phyloP scores from a whole-genome alignment of 768 basidiomycete genomes.

The Mycena alexandri region DNA sequence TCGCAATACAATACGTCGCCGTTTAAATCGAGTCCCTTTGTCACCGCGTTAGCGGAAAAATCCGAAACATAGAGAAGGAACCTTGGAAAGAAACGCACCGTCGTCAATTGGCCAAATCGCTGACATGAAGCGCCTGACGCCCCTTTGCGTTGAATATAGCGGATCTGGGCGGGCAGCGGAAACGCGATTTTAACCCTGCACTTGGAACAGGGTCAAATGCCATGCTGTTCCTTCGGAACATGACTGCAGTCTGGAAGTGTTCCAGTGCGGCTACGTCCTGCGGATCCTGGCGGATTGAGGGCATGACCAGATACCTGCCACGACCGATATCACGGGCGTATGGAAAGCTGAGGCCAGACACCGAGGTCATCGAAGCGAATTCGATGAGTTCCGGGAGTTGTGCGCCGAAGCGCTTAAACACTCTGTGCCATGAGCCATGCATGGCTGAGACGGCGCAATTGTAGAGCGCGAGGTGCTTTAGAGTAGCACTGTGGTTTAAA shows the following conservation, averaged over 20 bases:
- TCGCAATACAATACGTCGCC: too few species aligned
- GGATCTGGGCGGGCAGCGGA: too few species aligned
- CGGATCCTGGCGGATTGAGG: background rate
- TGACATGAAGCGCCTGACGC: too few species aligned
- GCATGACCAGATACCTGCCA: background rate
- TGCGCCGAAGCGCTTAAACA: slow-evolving; percentile 16
- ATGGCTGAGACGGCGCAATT: slow-evolving; percentile 11
- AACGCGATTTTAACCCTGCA: too few species aligned
- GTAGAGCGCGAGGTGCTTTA: slow-evolving; percentile 21
- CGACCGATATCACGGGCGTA: too few species aligned
- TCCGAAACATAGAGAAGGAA: too few species aligned
- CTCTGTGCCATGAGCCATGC: slow-evolving; percentile 15
- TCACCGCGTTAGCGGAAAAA: too few species aligned
- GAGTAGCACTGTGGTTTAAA: background rate
- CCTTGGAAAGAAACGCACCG: too few species aligned
- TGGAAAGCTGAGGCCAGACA: background rate
- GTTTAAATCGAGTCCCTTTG: too few species aligned
- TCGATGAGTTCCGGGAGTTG: slow-evolving; percentile 11
- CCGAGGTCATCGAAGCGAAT: slow-evolving; percentile 12
- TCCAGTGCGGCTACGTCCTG: slow-evolving; percentile 15
- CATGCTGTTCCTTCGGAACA: slow-evolving; percentile 11
- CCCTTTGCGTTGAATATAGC: too few species aligned
- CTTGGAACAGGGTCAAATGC: background rate
- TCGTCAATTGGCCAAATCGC: too few species aligned
- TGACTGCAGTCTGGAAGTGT: slow-evolving; percentile 7